Evolutionary conservation across 169 alveolate species (phyloP).

Genomic region (Plasmodium billcollinsi): DNA sequence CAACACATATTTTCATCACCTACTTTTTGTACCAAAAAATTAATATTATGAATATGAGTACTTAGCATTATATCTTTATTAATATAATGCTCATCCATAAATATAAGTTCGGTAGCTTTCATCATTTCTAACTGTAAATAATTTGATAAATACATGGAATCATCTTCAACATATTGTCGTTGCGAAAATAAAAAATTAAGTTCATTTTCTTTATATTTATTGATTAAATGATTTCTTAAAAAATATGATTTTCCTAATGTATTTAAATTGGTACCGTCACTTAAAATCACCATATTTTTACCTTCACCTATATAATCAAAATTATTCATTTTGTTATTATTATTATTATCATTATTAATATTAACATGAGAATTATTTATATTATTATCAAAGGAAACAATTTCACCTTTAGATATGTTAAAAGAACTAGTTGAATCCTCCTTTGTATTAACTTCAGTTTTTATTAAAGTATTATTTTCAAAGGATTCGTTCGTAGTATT

Average conservation of each 20-base stretch:
- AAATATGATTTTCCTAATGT: conserved; percentile 13
- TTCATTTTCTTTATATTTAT: conserved; percentile 34
- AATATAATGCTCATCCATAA: conserved; percentile 65
- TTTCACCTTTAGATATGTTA: background rate
- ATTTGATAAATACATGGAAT: conserved; percentile 65
- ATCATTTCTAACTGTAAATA: conserved; percentile 54
- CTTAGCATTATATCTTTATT: conserved; percentile 74
- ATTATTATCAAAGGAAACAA: background rate
- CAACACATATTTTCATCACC: background rate
- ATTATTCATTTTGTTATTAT: background rate
- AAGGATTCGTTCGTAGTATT: background rate
- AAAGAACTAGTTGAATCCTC: background rate
- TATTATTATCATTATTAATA: background rate
- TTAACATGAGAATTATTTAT: background rate
- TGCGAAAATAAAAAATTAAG: conserved; percentile 2
- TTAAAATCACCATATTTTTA: background rate
- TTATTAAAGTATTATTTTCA: background rate
- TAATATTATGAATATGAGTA: conserved; percentile 47
- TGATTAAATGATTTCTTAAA: conserved; percentile 40
- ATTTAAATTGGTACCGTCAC: conserved; percentile 7
- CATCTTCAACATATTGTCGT: conserved; percentile 37
- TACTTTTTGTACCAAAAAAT: conserved; percentile 5
- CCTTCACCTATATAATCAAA: background rate
- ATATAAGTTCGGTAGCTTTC: conserved; percentile 53
- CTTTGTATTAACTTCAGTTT: background rate